A percentile compares a stretch with the other conserved stretches of the same genome.
phyloP scores from a whole-genome alignment of 768 basidiomycete genomes.

The Naganishia randhawae region DNA sequence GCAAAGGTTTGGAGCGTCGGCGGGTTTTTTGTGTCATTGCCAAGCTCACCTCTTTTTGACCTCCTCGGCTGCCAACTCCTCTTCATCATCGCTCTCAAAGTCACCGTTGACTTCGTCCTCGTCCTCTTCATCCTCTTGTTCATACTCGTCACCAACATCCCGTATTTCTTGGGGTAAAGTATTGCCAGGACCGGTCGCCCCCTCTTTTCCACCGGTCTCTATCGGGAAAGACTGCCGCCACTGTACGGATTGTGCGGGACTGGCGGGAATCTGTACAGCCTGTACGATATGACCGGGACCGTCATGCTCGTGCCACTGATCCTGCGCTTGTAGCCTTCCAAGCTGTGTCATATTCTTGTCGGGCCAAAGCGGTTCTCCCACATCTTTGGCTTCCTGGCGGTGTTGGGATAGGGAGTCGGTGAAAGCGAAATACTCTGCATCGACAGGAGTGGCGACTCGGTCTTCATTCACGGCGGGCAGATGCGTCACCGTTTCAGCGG shows the following conservation, averaged over 20 bases:
- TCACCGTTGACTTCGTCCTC: conserved; percentile 24
- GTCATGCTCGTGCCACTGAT: conserved; percentile 28
- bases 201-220: conserved; percentile 33
- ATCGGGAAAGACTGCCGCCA: conserved; percentile 7
- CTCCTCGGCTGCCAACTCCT: conserved; percentile 27
- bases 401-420: neutral
- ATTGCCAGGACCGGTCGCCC: neutral
- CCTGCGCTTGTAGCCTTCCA: conserved; percentile 25
- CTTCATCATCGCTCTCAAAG: conserved; percentile 28
- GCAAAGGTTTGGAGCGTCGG: neutral
- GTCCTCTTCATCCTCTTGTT: conserved; percentile 29
- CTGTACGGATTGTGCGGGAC: neutral
- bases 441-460: conserved; percentile 6
- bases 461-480: conserved; percentile 10
- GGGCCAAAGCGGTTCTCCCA: neutral
- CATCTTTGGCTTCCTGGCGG: neutral
- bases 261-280: conserved; percentile 25
- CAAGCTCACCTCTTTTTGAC: conserved; percentile 17
- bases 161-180: neutral
- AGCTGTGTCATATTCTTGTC: neutral
- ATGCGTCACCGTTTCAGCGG: neutral
- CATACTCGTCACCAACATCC: neutral
- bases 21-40: neutral
- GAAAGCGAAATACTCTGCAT: conserved; percentile 5
- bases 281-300: conserved; percentile 39